Base-by-base conservation (phyloP, 345 rosid species). In the Gossypium mustelinum region DNA sequence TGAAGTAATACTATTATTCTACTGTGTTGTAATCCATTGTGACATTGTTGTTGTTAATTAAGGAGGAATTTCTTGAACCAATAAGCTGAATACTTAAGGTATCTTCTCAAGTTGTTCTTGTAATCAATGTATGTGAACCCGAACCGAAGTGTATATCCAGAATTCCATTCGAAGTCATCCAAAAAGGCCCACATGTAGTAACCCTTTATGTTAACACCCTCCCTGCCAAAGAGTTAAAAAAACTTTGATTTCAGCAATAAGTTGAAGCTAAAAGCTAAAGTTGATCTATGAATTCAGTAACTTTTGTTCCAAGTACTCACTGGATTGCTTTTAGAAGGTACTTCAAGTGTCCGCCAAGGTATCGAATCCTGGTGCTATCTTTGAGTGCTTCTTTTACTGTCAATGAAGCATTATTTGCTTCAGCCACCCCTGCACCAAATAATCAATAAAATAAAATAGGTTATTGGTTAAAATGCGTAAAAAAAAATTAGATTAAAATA, bases 91-190 rank as follows among this genome's bases (percentile, higher is more conserved):
- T 73, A 67, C 27, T 86, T 88, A 6, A 81, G 84, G 64, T 80
- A 75, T 79, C 92, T 76, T 60, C 72, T 82, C 70, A 82, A 48
- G 14, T 79, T 76, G 2, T 88, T 64, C 51, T 79, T 70, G 69
- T 45, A 86, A 76, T 88, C 87, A 3, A 85, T 79, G 4, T 79
- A 85, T 63, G 75, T 65, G 65, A 86, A 56, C 3, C 89, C 92
- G 24, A 83, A 86, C 34, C 86, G 77, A 9, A 83, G 75, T 0
- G 83, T 81, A 20, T 77, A 86, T 16, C 92, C 88, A 2, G 39
- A 62, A 59, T 8, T 48, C 89, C 88, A 84, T 52, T 83, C 86
- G 6, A 85, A 86, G 57, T 83, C 81, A 63, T 84, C 89, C 64
- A 78, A 14, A 45, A 88, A 78, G 6, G 87, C 74, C 88, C 89